These are phyloP conservation scores for Nakazawaea populi DNA, from an alignment of 805 yeast genomes.

Conservation along the genomic window DNA sequence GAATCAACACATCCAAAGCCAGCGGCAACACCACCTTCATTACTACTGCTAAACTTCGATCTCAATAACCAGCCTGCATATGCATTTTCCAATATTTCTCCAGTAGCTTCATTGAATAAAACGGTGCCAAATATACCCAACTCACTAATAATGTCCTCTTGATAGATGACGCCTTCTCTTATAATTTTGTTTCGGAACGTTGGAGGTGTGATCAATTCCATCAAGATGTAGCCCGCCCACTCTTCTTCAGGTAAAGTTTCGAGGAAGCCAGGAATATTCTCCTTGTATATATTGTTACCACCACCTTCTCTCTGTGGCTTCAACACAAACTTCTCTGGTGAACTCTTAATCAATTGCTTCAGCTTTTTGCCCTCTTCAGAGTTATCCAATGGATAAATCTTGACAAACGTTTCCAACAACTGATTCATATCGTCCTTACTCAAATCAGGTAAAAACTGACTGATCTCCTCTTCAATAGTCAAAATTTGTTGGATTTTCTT, in stretches of 20 bases:
- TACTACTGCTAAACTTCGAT: slow-evolving; percentile 78
- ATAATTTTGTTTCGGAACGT: slow-evolving; percentile 62
- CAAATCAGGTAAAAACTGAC: slow-evolving; percentile 36
- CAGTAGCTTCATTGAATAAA: slow-evolving; percentile 61
- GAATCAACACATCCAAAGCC: slow-evolving; percentile 97
- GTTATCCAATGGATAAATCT: slow-evolving; percentile 80
- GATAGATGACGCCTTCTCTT: slow-evolving; percentile 53
- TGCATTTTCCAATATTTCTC: slow-evolving; percentile 54
- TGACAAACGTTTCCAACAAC: slow-evolving; percentile 66
- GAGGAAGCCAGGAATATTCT: slow-evolving; percentile 75
- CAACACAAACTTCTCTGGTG: slow-evolving; percentile 70
- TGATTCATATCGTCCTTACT: slow-evolving; percentile 23
- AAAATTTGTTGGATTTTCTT: slow-evolving; percentile 91
- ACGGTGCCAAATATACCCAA: slow-evolving; percentile 86
- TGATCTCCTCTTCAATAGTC: slow-evolving; percentile 46
- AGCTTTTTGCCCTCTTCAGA: slow-evolving; percentile 58
- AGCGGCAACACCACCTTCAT: slow-evolving; percentile 99
- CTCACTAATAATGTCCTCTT: slow-evolving; percentile 83
- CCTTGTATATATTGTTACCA: slow-evolving; percentile 88
- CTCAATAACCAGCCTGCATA: slow-evolving; percentile 83
- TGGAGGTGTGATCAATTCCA: slow-evolving; percentile 89
- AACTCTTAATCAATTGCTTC: slow-evolving; percentile 56
- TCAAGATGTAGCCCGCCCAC: slow-evolving; percentile 88
- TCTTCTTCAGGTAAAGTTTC: slow-evolving; percentile 51
- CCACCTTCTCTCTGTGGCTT: slow-evolving; percentile 99